phyloP scores from a whole-genome alignment of 2,329 filamentous ascomycete genomes.

The Plenodomus biglobosus region DNA sequence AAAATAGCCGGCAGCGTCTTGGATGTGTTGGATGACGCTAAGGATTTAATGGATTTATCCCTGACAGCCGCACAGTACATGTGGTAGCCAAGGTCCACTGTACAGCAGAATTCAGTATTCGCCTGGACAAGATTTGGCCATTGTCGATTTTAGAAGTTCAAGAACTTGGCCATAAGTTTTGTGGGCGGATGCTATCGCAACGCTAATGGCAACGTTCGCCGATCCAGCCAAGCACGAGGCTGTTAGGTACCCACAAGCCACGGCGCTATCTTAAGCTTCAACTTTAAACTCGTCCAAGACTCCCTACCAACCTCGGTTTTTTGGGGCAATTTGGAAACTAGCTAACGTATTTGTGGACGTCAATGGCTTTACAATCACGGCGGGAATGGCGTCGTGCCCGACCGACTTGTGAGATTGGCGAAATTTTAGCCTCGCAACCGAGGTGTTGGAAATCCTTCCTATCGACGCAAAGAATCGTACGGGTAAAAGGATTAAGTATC shows the following conservation, averaged over 20 bases:
- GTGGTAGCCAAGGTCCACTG: not conserved
- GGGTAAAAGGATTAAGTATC: constrained; percentile 5
- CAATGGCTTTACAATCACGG: not conserved
- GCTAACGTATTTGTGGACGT: not conserved
- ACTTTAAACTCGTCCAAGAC: not conserved
- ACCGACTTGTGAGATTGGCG: not conserved
- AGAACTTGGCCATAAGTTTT: not conserved
- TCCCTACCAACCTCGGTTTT: not conserved
- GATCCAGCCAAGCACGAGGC: not conserved
- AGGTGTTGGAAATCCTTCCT: constrained; percentile 7
- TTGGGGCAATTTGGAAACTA: not conserved
- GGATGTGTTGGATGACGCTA: not conserved
- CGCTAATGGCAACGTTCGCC: not conserved
- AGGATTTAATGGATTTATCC: not conserved
- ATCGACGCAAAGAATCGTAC: constrained; percentile 7
- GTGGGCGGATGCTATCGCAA: not conserved
- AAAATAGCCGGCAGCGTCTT: not conserved
- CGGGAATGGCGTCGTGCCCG: not conserved
- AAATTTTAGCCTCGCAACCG: constrained; percentile 3
- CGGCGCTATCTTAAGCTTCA: not conserved
- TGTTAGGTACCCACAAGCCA: not conserved
- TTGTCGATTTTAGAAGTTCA: not conserved
- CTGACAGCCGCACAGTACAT: not conserved
- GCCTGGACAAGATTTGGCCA: not conserved
- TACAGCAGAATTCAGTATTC: not conserved